Evolutionary conservation across 202 grass and related monocot genomes (phyloP), one percentile per base, ranked within the genome.

Genomic region (Brachypodium distachyon): DNA sequence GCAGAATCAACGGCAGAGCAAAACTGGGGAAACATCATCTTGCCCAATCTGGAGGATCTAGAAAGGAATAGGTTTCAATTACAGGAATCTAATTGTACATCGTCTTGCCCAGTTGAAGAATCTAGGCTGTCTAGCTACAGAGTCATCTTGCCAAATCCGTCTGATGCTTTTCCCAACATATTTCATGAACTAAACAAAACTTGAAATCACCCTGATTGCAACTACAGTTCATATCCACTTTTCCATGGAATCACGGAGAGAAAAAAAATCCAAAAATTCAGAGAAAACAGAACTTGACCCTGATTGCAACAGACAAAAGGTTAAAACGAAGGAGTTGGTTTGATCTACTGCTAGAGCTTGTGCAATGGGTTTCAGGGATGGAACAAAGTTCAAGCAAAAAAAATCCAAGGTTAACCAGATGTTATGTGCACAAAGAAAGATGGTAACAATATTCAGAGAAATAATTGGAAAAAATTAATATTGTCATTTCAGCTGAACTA

Each of bases 401-500:
- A 3, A 41, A 42, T 38, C 48, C 27, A 72, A 18, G 6, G 9
- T 6, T n/a, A 22, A 32, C 3, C 3, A 21, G 40, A 40, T 44
- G 11, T 31, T 19, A 70, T 61, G 61, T 14, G 32, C 61, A 54
- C 53, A 69, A 17, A 29, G 42, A 64, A 71, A 71, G 36, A 43
- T 14, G 51, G 49, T 53, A 10, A 64, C 42, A 62, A 22, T 77
- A 56, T 37, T 23, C 9, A 6, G 21, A 19, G 11, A 5, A 61
- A 63, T 16, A 55, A 12, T 18, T 11, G 5, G 7, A 58, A 14
- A 6, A n/a, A 8, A 67, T 58, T 41, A 77, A 66, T 67, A 43
- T 49, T 55, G 47, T 79, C 47, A 76, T 76, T 52, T 83, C 34
- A 74, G 52, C 61, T 74, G 68, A 42, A 79, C 70, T 80, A 38